Conservation (phyloP, 1,284 basidiomycete species). For the Hemileia vastatrix region DNA sequence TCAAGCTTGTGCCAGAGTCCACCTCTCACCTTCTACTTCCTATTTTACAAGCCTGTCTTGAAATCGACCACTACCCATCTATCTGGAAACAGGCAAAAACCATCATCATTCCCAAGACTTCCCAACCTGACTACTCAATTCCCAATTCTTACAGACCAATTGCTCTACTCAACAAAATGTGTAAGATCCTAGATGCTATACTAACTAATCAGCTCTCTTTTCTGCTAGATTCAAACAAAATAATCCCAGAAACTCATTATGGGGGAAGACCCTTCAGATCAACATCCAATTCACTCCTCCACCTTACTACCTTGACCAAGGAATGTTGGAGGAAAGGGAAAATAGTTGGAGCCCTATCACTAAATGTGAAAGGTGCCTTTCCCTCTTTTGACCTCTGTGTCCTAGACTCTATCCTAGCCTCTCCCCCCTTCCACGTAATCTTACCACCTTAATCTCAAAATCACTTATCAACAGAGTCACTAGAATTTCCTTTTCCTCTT, state of each 20-base stretch:
- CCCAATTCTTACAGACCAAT: slow-evolving; percentile 11
- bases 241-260: neutral
- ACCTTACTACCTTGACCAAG: neutral
- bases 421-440: too few relatives aligned
- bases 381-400: too few relatives aligned
- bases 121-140: slow-evolving; percentile 3
- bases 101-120: neutral
- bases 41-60: too few relatives aligned
- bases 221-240: slow-evolving; percentile 1
- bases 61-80: neutral
- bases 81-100: slow-evolving; percentile 5
- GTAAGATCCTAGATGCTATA: slow-evolving; percentile 5
- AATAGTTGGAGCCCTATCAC: slow-evolving; percentile 1
- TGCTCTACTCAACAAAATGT: slow-evolving; percentile 2
- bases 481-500: too few relatives aligned
- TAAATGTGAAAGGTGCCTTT: slow-evolving; percentile 13
- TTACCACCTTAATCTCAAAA: too few relatives aligned
- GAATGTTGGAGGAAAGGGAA: slow-evolving; percentile 13
- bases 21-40: too few relatives aligned
- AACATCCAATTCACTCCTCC: neutral
- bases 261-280: neutral
- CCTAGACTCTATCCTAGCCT: too few relatives aligned
- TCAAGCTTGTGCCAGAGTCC: too few relatives aligned
- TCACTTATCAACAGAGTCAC: too few relatives aligned
- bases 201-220: neutral